Base-by-base conservation (phyloP, 441 rosid species). In the Populus tomentosa region DNA sequence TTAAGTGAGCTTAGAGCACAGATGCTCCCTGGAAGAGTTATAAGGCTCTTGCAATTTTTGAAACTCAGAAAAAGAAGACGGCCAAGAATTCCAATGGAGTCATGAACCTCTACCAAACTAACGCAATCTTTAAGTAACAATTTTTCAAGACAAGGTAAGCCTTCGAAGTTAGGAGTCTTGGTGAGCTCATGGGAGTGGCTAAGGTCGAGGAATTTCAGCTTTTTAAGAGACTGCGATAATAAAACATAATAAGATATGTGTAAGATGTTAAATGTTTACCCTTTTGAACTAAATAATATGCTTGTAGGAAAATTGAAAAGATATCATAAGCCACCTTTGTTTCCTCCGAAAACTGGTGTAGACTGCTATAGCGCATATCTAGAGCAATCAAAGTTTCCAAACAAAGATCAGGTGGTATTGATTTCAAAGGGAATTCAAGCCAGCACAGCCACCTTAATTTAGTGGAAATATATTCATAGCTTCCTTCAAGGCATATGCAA, bases 171-270 rank as follows among this genome's bases (percentile, higher is more conserved):
- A 18, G 84, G 82, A 2, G 79, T 73, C 64, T 46, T 61, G 13
- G 68, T 3, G 0, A 84, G 80, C n/a, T 24, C 69, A 26, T 16
- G 28, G 2, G 80, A 84, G 35, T 79, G 67, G 40, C 62, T 77
- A 24, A 80, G 81, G 3, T 83, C 38, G 13, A 83, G 75, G 67
- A 75, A 66, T 67, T 83, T 83, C 20, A 83, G 72, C 56, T 74
- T 65, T 40, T 33, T 1, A 3, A 74, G 11, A 6, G 28, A 63
- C 77, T 67, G 85, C 32, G 24, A 74, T 36, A 88, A 87, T 5
- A 36, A 40, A 18, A 74, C n/a, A 75, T 0, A 40, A 3, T 14
- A 64, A 20, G 9, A 69, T 32, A 32, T 33, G 36, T 1, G 36
- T 33, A 33, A 33, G 36, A 33, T 33, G 36, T 33, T 33, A n/a